Base-by-base conservation (phyloP, 1,139 yeast genomes). In the Suhomyces maxii region DNA sequence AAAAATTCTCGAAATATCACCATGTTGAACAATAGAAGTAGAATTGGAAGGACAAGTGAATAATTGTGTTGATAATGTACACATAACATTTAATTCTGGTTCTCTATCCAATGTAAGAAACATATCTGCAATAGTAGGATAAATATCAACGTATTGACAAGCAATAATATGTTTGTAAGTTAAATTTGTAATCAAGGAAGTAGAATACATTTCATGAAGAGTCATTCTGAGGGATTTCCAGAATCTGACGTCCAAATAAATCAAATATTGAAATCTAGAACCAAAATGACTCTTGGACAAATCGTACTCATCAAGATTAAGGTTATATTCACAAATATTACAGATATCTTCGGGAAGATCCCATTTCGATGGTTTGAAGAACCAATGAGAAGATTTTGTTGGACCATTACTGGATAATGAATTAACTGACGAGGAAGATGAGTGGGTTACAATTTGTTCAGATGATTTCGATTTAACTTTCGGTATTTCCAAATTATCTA, bases 21-120 rank as follows among this genome's bases (percentile, higher is more conserved):
- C 93, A 59, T 83, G 89, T 39, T 74, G 69, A 2, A 85, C 77
- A 23, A 89, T 81, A 40, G 83, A 70, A 1, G 91, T 70, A 1
- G 97, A 88, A 53, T 86, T 84, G 0, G 85, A 72, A 0, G 96
- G 93, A 41, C 95, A 85, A 1, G 96, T 89, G 61, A 90, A 90
- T 10, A 91, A 69, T 61, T 93, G 97, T 1, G 96, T 87, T 0
- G 97, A 86, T 18, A 93, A 61, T 8, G 84, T 77, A 34, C 85
- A 76, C 80, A 90, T 82, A 23, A 89, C 75, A 35, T 90, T 86
- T 52, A 80, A 73, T 55, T 91, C 97, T 0, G 96, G 95, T 50
- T 90, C 97, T 40, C 91, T 71, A 51, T 88, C 96, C 46, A 82
- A 76, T 0, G 79, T 73, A 49, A 84, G 77, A 61, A 80, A 89